Conservation (phyloP, 75 land plant genomes). For the Gnetum montanum region DNA sequence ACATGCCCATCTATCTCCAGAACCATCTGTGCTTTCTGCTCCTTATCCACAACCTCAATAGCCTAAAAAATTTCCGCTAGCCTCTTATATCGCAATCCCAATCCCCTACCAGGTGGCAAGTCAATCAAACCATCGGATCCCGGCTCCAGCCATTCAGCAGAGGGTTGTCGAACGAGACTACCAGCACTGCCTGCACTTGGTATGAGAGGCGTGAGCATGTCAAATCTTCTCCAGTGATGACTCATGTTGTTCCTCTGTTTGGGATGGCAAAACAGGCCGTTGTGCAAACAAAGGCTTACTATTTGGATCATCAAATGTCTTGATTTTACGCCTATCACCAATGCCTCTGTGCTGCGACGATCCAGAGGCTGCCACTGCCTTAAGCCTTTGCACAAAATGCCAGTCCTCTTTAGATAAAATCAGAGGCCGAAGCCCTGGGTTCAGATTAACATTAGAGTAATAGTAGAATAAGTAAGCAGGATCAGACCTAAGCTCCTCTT, state of each 20-base stretch:
- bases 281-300: slow-evolving; percentile 63
- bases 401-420: slow-evolving; percentile 78
- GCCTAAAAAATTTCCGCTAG: slow-evolving; percentile 85
- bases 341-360: slow-evolving; percentile 34
- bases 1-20: slow-evolving; percentile 60
- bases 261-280: slow-evolving; percentile 51
- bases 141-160: slow-evolving; percentile 44
- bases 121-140: slow-evolving; percentile 33
- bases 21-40: slow-evolving; percentile 59
- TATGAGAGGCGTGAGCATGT: no score
- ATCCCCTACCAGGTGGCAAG: slow-evolving; percentile 14
- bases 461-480: slow-evolving; percentile 87
- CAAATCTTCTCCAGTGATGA: slow-evolving; percentile 24
- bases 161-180: slow-evolving; percentile 13
- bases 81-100: slow-evolving; percentile 65
- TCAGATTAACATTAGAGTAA: slow-evolving; percentile 66
- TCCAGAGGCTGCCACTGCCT: no score
- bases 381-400: slow-evolving; percentile 65
- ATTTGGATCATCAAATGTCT: slow-evolving; percentile 30
- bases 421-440: slow-evolving; percentile 93
- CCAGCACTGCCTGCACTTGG: slow-evolving; percentile 14
- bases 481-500: slow-evolving; percentile 74
- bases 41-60: slow-evolving; percentile 66
- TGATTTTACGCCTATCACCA: slow-evolving; percentile 48
- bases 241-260: slow-evolving; percentile 39